These are phyloP conservation scores for Xylogone sp. DNA, from an alignment of 2,329 filamentous ascomycete genomes.

Conservation along the genomic window DNA sequence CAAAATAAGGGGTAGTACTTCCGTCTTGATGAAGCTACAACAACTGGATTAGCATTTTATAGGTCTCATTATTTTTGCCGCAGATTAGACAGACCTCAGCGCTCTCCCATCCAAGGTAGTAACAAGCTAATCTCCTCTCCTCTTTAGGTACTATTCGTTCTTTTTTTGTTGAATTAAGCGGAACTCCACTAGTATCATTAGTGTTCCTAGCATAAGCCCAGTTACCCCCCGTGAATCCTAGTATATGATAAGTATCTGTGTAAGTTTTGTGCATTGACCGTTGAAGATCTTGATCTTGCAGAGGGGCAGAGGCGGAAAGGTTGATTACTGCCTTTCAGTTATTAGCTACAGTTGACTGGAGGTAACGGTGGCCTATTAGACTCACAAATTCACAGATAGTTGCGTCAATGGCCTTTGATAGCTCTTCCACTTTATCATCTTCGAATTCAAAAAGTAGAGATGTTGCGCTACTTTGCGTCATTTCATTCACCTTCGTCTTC, in stretches of 20 bases:
- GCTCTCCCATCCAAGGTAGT: conserved; percentile 5
- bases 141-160: not conserved
- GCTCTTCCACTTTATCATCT: not conserved
- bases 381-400: not conserved
- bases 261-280: conserved; percentile 4
- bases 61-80: not conserved
- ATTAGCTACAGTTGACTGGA: not conserved
- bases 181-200: not conserved
- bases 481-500: not conserved
- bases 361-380: too few species aligned
- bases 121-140: conserved; percentile 3
- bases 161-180: not conserved
- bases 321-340: conserved; percentile 2
- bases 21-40: conserved; percentile 1
- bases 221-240: conserved; percentile 1
- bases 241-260: conserved; percentile 3
- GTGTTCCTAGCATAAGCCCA: conserved; percentile 3
- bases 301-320: not conserved
- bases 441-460: not conserved
- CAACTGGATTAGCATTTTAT: not conserved
- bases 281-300: conserved; percentile 1
- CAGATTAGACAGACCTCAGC: not conserved
- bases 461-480: not conserved
- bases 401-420: not conserved
- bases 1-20: not conserved